A percentile compares a stretch with the other conserved stretches of the same genome.
Conservation (phyloP, 805 yeast genomes). For the Wickerhamomyces kurtzmanii region DNA sequence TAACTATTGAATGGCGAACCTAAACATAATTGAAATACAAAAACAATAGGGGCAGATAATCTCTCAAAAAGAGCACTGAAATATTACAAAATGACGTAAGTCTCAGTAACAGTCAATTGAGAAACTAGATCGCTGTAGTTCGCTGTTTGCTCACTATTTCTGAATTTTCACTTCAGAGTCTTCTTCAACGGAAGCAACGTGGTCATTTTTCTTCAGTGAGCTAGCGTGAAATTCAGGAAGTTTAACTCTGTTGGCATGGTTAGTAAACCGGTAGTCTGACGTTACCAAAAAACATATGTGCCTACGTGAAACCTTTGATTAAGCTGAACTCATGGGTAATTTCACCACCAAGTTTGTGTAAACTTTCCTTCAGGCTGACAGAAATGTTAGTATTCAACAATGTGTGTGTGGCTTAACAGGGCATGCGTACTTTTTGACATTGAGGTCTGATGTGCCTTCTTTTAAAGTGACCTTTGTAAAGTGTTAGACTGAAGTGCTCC, state of each 20-base stretch:
- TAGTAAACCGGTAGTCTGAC: neutral
- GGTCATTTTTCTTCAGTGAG: slow-evolving; percentile 36
- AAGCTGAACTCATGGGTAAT: slow-evolving; percentile 51
- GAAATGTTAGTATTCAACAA: slow-evolving; percentile 2
- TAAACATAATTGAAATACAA: neutral
- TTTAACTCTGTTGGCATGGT: slow-evolving; percentile 21
- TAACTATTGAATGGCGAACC: neutral
- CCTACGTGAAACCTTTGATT: slow-evolving; percentile 55
- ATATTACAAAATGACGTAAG: too few relatives aligned
- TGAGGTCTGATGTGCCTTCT: slow-evolving; percentile 23
- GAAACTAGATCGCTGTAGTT: neutral
- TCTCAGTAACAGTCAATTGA: slow-evolving; percentile 2
- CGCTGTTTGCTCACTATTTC: slow-evolving; percentile 1
- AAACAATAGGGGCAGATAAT: neutral
- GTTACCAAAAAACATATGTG: slow-evolving; percentile 1
- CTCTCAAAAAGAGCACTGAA: neutral
- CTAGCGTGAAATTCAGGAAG: slow-evolving; percentile 42
- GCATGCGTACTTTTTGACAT: slow-evolving; percentile 16
- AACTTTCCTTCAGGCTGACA: slow-evolving; percentile 38
- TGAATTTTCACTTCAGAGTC: slow-evolving; percentile 53
- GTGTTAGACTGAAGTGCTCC: neutral
- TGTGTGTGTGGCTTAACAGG: neutral
- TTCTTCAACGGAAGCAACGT: slow-evolving; percentile 53
- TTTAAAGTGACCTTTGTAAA: slow-evolving; percentile 25
- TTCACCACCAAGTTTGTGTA: slow-evolving; percentile 46